A percentile compares a stretch with the other conserved stretches of the same genome.
Conservation (phyloP, 371 early-diverging fungal genomes). For the Mortierella sp. region DNA sequence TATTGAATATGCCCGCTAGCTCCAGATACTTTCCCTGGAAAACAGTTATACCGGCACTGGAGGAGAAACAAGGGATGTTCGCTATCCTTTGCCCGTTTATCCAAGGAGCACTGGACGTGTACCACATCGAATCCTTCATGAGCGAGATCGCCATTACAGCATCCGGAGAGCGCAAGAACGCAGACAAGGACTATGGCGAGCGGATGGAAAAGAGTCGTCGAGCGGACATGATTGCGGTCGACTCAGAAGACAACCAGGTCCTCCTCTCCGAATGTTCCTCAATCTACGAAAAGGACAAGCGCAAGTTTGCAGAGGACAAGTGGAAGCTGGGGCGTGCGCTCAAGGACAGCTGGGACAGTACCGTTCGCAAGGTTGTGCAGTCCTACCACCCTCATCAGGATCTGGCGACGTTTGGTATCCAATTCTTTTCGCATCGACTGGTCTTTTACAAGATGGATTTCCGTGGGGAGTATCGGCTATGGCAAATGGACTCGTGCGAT, state of each 20-base stretch:
- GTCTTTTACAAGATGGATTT: constrained; percentile 22
- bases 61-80: constrained; percentile 22
- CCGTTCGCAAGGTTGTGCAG: constrained; percentile 15
- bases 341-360: constrained; percentile 30
- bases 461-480: constrained; percentile 18
- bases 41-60: constrained; percentile 1
- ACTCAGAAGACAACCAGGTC: not conserved
- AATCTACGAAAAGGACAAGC: constrained; percentile 16
- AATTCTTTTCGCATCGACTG: constrained; percentile 6
- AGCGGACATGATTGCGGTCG: constrained; percentile 9
- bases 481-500: constrained; percentile 20
- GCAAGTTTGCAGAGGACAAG: constrained; percentile 21
- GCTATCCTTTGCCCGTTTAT: constrained; percentile 17
- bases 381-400: constrained; percentile 9
- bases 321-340: constrained; percentile 26
- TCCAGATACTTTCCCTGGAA: not conserved
- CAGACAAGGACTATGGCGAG: not conserved
- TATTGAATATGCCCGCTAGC: not conserved
- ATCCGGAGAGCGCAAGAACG: constrained; percentile 12
- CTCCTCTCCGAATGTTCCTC: constrained; percentile 8
- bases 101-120: constrained; percentile 8
- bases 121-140: not conserved
- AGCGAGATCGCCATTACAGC: constrained; percentile 16
- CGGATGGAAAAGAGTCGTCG: constrained; percentile 1
- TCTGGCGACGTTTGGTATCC: constrained; percentile 16